phyloP scores from a whole-genome alignment of 2,329 filamentous ascomycete species.

The Leptodontidium sp. region DNA sequence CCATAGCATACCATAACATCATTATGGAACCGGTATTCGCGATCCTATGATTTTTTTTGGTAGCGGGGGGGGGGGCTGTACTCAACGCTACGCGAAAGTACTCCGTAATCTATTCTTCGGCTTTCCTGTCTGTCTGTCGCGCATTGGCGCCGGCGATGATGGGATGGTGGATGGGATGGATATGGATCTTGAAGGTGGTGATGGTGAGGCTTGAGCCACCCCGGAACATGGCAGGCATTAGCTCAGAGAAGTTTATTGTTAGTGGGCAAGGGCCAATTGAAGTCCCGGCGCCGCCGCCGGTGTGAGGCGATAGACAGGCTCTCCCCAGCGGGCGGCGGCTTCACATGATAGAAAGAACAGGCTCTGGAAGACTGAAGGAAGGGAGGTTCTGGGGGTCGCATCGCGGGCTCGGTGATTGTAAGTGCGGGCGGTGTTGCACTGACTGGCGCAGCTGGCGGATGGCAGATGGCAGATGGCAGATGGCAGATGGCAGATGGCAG shows the following conservation, averaged over 20 bases:
- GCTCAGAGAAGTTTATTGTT: constrained; percentile 2
- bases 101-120: background rate
- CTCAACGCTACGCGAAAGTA: too few relatives aligned
- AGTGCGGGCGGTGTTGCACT: background rate
- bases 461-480: background rate
- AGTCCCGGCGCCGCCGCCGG: background rate
- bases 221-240: background rate
- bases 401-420: constrained; percentile 32
- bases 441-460: background rate
- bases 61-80: too few relatives aligned
- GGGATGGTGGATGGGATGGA: too few relatives aligned
- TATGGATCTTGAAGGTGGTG: too few relatives aligned
- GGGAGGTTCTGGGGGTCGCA: too few relatives aligned
- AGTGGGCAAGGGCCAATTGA: background rate
- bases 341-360: constrained; percentile 25
- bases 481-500: background rate
- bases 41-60: too few relatives aligned
- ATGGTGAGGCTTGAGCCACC: constrained; percentile 10
- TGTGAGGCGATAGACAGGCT: constrained; percentile 6
- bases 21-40: too few relatives aligned
- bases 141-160: background rate
- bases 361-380: constrained; percentile 3
- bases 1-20: too few relatives aligned
- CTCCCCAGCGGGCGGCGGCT: constrained; percentile 20
- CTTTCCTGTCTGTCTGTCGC: too few relatives aligned